These are phyloP conservation scores for Tetrahymena malaccensis DNA, from an alignment of 73 alveolate species.

Conservation along the genomic window DNA sequence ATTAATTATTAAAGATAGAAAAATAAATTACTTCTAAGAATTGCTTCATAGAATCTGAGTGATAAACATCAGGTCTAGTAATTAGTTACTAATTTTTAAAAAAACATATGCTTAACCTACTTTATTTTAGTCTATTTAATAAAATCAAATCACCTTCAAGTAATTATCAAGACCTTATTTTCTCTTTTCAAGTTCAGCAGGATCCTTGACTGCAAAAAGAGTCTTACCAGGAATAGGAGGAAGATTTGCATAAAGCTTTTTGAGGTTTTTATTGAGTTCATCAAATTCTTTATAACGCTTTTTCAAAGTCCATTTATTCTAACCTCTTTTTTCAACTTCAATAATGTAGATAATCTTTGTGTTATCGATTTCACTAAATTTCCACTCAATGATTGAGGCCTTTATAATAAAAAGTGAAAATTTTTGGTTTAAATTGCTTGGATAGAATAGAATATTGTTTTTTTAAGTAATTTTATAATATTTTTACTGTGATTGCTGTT, in stretches of 20 bases:
- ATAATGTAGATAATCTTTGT: conserved; percentile 8
- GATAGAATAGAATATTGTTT: background rate
- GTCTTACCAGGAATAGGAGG: conserved; percentile 45
- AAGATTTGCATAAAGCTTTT: conserved; percentile 25
- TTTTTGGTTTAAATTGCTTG: background rate
- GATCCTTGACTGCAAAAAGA: conserved; percentile 28
- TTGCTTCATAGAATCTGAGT: conserved; percentile 34
- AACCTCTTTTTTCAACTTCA: conserved; percentile 21
- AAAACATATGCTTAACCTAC: background rate
- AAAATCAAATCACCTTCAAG: conserved; percentile 13
- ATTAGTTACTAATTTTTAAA: conserved; percentile 2
- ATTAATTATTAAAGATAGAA: background rate
- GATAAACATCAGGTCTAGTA: conserved; percentile 30
- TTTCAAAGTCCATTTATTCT: conserved; percentile 32
- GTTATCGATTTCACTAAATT: conserved; percentile 25
- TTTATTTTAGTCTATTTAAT: background rate
- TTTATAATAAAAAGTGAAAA: background rate
- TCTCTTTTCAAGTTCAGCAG: conserved; percentile 29
- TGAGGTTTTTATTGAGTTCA: conserved; percentile 24
- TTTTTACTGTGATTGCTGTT: background rate
- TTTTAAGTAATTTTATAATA: background rate
- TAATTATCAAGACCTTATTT: conserved; percentile 30
- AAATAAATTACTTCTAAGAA: background rate
- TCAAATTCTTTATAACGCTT: conserved; percentile 40
- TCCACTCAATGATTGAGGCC: conserved; percentile 28